phyloP scores from a whole-genome alignment of 805 yeast genomes.

The Ogataea wickerhamii region DNA sequence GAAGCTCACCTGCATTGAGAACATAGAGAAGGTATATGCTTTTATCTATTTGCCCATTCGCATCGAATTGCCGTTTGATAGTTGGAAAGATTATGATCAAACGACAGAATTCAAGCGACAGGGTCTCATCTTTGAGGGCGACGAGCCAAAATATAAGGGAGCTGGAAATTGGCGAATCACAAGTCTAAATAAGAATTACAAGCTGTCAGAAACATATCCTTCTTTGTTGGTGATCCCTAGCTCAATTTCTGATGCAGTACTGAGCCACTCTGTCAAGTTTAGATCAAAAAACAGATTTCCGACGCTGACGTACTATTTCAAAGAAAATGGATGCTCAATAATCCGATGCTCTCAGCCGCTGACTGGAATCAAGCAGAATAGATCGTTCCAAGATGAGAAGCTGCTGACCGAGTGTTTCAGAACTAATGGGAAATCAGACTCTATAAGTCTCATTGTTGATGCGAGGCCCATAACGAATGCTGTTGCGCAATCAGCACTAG shows the following conservation, averaged over 20 bases:
- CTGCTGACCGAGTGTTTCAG: conserved; percentile 69
- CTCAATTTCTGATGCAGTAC: conserved; percentile 74
- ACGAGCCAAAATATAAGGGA: conserved; percentile 9
- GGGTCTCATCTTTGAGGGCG: conserved; percentile 39
- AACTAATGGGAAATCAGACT: conserved; percentile 41
- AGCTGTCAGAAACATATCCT: conserved; percentile 77
- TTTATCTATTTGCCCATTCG: conserved; percentile 74
- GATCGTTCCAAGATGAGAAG: conserved; percentile 90
- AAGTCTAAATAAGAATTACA: conserved; percentile 57
- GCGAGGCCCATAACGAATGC: conserved; percentile 93
- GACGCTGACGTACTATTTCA: conserved; percentile 70
- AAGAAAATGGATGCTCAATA: conserved; percentile 68
- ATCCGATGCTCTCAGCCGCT: conserved; percentile 91
- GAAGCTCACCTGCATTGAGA: conserved; percentile 55
- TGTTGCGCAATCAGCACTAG: conserved; percentile 92
- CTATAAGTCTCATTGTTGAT: conserved; percentile 70
- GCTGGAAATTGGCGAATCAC: conserved; percentile 64
- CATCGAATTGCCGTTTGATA: conserved; percentile 57
- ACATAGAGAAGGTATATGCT: conserved; percentile 67
- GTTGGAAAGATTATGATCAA: conserved; percentile 73
- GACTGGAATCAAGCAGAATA: conserved; percentile 80
- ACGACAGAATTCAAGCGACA: conserved; percentile 67
- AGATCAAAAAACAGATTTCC: conserved; percentile 87
- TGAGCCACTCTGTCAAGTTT: conserved; percentile 79
- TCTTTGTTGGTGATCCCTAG: conserved; percentile 62